Percentiles rank a stretch among this genome's conserved stretches.
These are phyloP conservation scores for Yarrowia sp. DNA, from an alignment of 805 yeast species.

Conservation along the genomic window DNA sequence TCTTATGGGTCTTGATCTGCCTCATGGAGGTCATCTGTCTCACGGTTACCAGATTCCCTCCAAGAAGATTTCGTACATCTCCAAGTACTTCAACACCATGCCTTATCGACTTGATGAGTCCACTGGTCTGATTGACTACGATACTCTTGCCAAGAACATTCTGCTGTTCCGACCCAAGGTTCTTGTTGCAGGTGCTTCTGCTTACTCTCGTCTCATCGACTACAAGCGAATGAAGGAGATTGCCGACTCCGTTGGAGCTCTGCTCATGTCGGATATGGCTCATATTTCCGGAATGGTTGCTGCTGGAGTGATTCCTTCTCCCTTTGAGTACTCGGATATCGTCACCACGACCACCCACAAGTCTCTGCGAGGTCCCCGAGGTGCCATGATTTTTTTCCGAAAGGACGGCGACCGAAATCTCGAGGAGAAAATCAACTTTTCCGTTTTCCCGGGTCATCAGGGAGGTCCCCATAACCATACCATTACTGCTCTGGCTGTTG, in stretches of 20 bases:
- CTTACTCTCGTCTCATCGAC: slow-evolving; percentile 87
- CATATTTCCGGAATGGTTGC: slow-evolving; percentile 95
- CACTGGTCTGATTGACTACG: slow-evolving; percentile 92
- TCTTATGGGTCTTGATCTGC: slow-evolving; percentile 95
- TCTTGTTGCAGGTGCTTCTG: slow-evolving; percentile 95
- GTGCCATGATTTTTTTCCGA: slow-evolving; percentile 96
- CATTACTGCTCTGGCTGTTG: slow-evolving; percentile 92
- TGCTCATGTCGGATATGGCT: slow-evolving; percentile 92
- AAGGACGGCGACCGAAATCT: slow-evolving; percentile 91
- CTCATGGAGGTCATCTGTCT: slow-evolving; percentile 97
- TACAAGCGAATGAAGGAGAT: slow-evolving; percentile 86
- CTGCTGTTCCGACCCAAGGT: slow-evolving; percentile 89
- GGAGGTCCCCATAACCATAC: slow-evolving; percentile 99
- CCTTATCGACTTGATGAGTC: slow-evolving; percentile 85
- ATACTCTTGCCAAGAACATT: slow-evolving; percentile 77
- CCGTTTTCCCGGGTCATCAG: slow-evolving; percentile 99
- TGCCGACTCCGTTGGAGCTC: slow-evolving; percentile 91
- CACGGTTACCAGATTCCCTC: slow-evolving; percentile 94
- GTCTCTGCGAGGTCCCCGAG: slow-evolving; percentile 98
- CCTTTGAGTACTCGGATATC: slow-evolving; percentile 89
- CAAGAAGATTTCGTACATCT: slow-evolving; percentile 85
- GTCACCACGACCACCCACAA: slow-evolving; percentile 98
- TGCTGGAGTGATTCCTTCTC: slow-evolving; percentile 90
- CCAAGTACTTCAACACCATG: slow-evolving; percentile 96
- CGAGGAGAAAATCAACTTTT: slow-evolving; percentile 88